Evolutionary conservation across 495 filamentous ascomycete genomes (phyloP).

Genomic region (Venustampulla echinocandica): DNA sequence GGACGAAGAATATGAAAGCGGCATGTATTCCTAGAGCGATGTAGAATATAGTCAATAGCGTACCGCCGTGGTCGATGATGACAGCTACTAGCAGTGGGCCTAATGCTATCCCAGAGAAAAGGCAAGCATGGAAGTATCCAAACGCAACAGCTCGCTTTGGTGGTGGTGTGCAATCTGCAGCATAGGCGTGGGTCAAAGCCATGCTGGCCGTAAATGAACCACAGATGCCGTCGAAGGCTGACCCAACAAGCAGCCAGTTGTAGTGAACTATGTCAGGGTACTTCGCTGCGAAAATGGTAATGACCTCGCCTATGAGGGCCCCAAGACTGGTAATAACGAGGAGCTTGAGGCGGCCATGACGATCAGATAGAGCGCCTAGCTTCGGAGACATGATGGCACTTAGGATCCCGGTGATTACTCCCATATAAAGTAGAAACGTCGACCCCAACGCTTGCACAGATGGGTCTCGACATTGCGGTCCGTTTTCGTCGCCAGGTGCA

Average conservation of each 20-base stretch:
- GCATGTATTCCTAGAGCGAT: slow-evolving; percentile 60
- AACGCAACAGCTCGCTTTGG: slow-evolving; percentile 75
- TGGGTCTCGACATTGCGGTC: slow-evolving; percentile 62
- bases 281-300: slow-evolving; percentile 67
- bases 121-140: slow-evolving; percentile 76
- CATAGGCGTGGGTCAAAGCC: slow-evolving; percentile 77
- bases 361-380: slow-evolving; percentile 78
- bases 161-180: slow-evolving; percentile 76
- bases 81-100: slow-evolving; percentile 75
- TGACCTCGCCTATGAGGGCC: slow-evolving; percentile 56
- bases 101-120: slow-evolving; percentile 78
- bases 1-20: slow-evolving; percentile 59
- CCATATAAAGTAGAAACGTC: slow-evolving; percentile 65
- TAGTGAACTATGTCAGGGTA: slow-evolving; percentile 63
- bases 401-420: slow-evolving; percentile 60
- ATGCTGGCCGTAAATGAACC: slow-evolving; percentile 80
- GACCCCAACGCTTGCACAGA: slow-evolving; percentile 69
- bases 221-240: slow-evolving; percentile 67
- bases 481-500: slow-evolving; percentile 54
- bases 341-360: slow-evolving; percentile 68
- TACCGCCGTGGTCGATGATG: slow-evolving; percentile 60
- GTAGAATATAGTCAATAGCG: slow-evolving; percentile 69
- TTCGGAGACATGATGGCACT: slow-evolving; percentile 71
- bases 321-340: slow-evolving; percentile 61
- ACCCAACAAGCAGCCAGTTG: slow-evolving; percentile 65